phyloP scores from a whole-genome alignment of 2,329 filamentous ascomycete genomes.

The Hypoxylon sp. region DNA sequence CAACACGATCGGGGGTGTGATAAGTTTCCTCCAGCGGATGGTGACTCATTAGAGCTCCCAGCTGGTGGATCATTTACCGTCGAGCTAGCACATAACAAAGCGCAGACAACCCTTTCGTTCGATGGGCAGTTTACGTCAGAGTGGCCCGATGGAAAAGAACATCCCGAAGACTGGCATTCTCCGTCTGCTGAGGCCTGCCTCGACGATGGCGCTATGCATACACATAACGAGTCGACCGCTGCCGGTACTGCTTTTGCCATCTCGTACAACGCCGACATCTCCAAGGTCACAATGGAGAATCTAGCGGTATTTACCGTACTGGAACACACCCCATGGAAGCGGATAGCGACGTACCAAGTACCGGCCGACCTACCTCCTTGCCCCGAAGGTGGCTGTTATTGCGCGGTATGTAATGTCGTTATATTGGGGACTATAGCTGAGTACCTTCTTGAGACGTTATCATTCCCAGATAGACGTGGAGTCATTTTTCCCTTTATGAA shows the following conservation, averaged over 20 bases:
- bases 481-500: too few relatives aligned
- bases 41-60: conserved; percentile 59
- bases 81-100: conserved; percentile 65
- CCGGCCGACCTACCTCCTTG: conserved; percentile 36
- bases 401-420: conserved; percentile 21
- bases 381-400: conserved; percentile 41
- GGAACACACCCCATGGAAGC: conserved; percentile 52
- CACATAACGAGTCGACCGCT: conserved; percentile 58
- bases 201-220: conserved; percentile 59
- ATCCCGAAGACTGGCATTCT: conserved; percentile 61
- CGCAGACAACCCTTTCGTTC: conserved; percentile 62
- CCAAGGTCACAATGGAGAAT: conserved; percentile 63
- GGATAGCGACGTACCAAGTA: conserved; percentile 37
- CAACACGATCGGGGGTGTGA: conserved; percentile 64
- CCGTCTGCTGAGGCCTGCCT: conserved; percentile 47
- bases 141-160: conserved; percentile 63
- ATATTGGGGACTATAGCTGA: too few relatives aligned
- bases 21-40: conserved; percentile 45
- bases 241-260: conserved; percentile 65
- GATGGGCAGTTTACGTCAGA: conserved; percentile 55
- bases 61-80: conserved; percentile 63
- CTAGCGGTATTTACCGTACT: conserved; percentile 64
- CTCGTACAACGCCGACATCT: conserved; percentile 62
- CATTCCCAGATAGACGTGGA: too few relatives aligned
- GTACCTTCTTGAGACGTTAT: too few relatives aligned